Percentiles rank a stretch among this genome's conserved stretches.
These are phyloP conservation scores for Dujonia santamariae DNA, from an alignment of 1,139 yeast genomes.

Conservation along the genomic window DNA sequence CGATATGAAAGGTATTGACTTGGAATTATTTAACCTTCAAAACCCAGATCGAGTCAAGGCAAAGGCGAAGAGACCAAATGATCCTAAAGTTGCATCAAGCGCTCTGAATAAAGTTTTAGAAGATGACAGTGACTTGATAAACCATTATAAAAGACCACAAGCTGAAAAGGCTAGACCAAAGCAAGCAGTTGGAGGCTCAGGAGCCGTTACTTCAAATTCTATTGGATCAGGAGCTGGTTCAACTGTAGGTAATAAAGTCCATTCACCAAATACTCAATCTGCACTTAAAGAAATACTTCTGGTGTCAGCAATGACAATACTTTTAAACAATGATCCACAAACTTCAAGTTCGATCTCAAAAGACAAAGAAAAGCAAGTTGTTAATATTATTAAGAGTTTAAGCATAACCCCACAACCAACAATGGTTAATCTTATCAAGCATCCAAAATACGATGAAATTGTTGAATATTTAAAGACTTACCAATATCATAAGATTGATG, in stretches of 20 bases:
- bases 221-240: no score
- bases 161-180: no score
- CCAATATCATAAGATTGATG: constrained; percentile 9
- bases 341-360: constrained; percentile 9
- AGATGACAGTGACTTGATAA: no score
- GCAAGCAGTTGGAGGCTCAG: no score
- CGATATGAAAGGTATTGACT: background rate
- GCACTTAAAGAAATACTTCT: constrained; percentile 31
- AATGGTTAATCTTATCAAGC: constrained; percentile 26
- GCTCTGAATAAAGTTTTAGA: no score
- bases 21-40: background rate
- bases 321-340: constrained; percentile 15
- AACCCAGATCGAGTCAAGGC: no score
- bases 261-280: constrained; percentile 14
- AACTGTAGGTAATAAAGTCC: background rate
- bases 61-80: no score
- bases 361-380: constrained; percentile 19
- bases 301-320: constrained; percentile 24
- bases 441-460: constrained; percentile 27
- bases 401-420: constrained; percentile 33
- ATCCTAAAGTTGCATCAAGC: no score
- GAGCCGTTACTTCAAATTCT: no score
- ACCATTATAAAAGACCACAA: no score
- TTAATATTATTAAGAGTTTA: constrained; percentile 18
- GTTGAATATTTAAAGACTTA: constrained; percentile 23